A percentile compares a stretch with the other conserved stretches of the same genome.
Evolutionary conservation across 257 asterid genomes (phyloP).

Genomic region (Solanum tacnaense): DNA sequence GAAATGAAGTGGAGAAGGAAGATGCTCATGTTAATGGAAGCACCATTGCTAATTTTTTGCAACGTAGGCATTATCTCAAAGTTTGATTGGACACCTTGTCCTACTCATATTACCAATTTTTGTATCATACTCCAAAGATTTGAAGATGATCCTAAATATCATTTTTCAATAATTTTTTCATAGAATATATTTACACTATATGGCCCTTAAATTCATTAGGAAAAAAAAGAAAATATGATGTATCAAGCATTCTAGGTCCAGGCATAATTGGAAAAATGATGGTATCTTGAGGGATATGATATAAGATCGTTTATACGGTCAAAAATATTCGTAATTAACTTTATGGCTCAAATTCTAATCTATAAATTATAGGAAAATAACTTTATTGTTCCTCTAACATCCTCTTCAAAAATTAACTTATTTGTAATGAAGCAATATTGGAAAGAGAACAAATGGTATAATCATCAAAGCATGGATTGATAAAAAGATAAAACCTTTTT

Average conservation of each 20-base stretch:
- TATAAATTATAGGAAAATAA: not conserved
- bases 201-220: not conserved
- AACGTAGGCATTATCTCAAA: not conserved
- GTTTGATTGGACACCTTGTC: not conserved
- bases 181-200: not conserved
- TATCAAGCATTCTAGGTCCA: not conserved
- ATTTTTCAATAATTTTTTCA: not conserved
- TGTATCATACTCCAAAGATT: not conserved
- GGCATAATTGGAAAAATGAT: not conserved
- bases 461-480: not conserved
- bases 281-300: not conserved
- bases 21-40: not conserved
- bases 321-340: not conserved
- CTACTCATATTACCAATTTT: not conserved
- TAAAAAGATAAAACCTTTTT: not conserved
- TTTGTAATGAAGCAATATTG: not conserved
- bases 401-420: not conserved
- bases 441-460: not conserved
- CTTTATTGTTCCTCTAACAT: fast-evolving
- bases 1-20: not conserved
- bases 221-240: not conserved
- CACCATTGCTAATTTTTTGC: not conserved
- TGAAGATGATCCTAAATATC: not conserved
- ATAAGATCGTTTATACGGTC: not conserved
- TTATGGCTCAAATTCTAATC: not conserved